Base-by-base conservation (phyloP, 306 rosid species). In the Mimosa bimucronata region DNA sequence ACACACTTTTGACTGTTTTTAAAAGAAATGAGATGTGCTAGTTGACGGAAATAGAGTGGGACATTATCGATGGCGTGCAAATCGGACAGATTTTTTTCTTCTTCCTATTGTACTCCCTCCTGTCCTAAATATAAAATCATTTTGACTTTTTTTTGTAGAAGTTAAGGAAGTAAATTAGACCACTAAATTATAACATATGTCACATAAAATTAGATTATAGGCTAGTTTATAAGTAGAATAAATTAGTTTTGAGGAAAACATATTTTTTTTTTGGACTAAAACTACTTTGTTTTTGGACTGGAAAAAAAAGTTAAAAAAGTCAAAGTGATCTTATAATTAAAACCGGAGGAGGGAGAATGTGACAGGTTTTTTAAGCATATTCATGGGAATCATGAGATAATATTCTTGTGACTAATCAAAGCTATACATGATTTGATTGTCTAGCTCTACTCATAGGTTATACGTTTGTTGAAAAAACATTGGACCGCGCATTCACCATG, bases 321-420 rank as follows among this genome's bases (percentile, higher is more conserved):
- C n/a, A n/a, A n/a, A n/a, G n/a, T n/a, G n/a, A n/a, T n/a, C n/a
- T n/a, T n/a, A n/a, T n/a, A n/a, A n/a, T n/a, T n/a, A n/a, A n/a
- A n/a, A n/a, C n/a, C n/a, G n/a, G n/a, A n/a, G n/a, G n/a, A n/a
- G n/a, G n/a, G n/a, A n/a, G n/a, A n/a, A n/a, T 42, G 45, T 37
- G 72, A 67, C 58, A 82, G 77, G 40, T 40, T 40, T 40, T 40
- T 67, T 67, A n/a, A 38, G 64, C 68, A 76, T 74, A 60, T 68
- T 8, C 57, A 6, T 38, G 28, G 37, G 69, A 79, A 79, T 79
- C 78, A 72, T 72, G 3, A 8, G 29, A 45, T 10, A 0, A 45
- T 45, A 28, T 50, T 23, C 34, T 69, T 79, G 66, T 23, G 44
- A 60, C 77, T 82, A 78, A 82, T 77, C 80, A 46, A 48, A 34